Evolutionary conservation across 192 early-diverging fungal genomes (phyloP).

Genomic region (Linnemannia elongata): DNA sequence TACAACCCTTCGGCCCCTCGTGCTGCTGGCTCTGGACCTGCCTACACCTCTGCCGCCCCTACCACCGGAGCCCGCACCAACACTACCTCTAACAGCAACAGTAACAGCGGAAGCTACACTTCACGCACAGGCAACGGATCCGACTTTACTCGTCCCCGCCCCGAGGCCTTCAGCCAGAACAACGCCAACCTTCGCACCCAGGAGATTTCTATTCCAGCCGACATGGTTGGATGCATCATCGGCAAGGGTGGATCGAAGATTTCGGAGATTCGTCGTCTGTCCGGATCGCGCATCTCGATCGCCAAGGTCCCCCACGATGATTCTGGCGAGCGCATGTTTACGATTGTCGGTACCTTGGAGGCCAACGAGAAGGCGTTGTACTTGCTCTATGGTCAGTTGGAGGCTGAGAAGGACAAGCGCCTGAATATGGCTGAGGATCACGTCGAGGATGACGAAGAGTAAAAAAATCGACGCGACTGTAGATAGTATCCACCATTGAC

Average conservation of each 20-base stretch:
- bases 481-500: slow-evolving; percentile 1
- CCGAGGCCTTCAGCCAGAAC: slow-evolving; percentile 43
- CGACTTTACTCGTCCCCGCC: slow-evolving; percentile 60
- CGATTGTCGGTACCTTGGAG: slow-evolving; percentile 90
- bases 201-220: slow-evolving; percentile 92
- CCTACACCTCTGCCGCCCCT: slow-evolving; percentile 19
- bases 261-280: slow-evolving; percentile 83
- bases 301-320: slow-evolving; percentile 85
- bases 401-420: slow-evolving; percentile 88
- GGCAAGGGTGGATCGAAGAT: slow-evolving; percentile 91
- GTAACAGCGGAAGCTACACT: slow-evolving; percentile 50
- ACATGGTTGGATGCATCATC: slow-evolving; percentile 98
- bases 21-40: slow-evolving; percentile 41
- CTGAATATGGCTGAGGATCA: slow-evolving; percentile 59
- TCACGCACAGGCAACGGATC: slow-evolving; percentile 71
- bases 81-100: slow-evolving; percentile 64
- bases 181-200: slow-evolving; percentile 77
- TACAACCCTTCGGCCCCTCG: slow-evolving; percentile 80
- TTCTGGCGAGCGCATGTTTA: slow-evolving; percentile 89
- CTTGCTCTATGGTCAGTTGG: slow-evolving; percentile 91
- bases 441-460: slow-evolving; percentile 57
- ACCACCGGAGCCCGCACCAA: slow-evolving; percentile 28
- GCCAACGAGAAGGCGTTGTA: slow-evolving; percentile 92
- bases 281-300: slow-evolving; percentile 91
- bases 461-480: not conserved